phyloP scores from a whole-genome alignment of 805 yeast species.

The Diddensiella caesifluorescens region DNA sequence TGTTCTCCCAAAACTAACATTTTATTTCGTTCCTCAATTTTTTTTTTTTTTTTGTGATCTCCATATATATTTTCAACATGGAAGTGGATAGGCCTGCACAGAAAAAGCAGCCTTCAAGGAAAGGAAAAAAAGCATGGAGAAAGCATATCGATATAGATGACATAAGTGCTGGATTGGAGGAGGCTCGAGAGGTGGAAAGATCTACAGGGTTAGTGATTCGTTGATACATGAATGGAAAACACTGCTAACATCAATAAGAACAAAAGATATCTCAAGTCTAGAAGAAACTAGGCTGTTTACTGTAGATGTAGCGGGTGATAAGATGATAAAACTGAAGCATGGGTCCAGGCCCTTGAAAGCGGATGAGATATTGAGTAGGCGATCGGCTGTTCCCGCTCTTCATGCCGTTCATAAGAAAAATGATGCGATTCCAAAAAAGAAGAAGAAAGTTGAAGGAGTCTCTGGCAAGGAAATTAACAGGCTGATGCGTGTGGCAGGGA shows the following conservation, averaged over 20 bases:
- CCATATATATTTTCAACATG: conserved; percentile 15
- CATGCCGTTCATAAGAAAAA: conserved; percentile 34
- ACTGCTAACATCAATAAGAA: conserved; percentile 7
- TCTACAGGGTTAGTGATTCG: conserved; percentile 28
- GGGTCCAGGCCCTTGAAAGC: conserved; percentile 47
- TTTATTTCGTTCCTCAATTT: too few species aligned
- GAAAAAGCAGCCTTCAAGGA: conserved; percentile 71
- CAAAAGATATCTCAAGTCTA: conserved; percentile 10
- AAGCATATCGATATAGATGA: conserved; percentile 85
- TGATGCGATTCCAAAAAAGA: conserved; percentile 30
- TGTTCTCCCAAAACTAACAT: too few species aligned
- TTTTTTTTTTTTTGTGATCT: conserved; percentile 1
- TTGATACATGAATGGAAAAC: background rate
- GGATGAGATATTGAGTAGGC: conserved; percentile 64
- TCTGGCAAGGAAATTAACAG: conserved; percentile 56
- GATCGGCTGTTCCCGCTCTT: conserved; percentile 74
- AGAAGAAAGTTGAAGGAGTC: conserved; percentile 54
- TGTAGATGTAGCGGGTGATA: conserved; percentile 65
- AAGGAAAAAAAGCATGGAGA: conserved; percentile 91
- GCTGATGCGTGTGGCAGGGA: conserved; percentile 74
- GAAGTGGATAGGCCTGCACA: conserved; percentile 50
- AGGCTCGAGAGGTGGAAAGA: conserved; percentile 53
- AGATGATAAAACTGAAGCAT: conserved; percentile 35
- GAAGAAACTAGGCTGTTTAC: conserved; percentile 48
- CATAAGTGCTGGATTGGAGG: conserved; percentile 64